Evolutionary conservation across 495 filamentous ascomycete species (phyloP).

Genomic region (Aspergillus avenaceus): DNA sequence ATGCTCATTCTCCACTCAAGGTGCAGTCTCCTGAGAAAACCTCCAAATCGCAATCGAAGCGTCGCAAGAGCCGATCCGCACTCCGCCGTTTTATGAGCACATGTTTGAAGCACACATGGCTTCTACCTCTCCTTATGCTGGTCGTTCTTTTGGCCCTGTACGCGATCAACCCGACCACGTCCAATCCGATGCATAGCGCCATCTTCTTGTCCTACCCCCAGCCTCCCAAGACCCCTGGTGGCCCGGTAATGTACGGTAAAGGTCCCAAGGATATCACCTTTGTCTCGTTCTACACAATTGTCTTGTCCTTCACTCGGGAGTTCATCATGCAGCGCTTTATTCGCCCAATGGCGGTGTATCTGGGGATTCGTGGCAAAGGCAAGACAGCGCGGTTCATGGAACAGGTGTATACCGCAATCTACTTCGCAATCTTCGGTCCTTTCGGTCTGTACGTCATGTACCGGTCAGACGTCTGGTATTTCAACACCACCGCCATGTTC

Average conservation of each 20-base stretch:
- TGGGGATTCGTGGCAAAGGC: slow-evolving; percentile 64
- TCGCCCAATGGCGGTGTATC: slow-evolving; percentile 67
- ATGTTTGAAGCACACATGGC: slow-evolving; percentile 72
- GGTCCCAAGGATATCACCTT: slow-evolving; percentile 80
- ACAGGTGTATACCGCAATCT: slow-evolving; percentile 94
- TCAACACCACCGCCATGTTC: slow-evolving; percentile 89
- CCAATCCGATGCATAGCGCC: slow-evolving; percentile 80
- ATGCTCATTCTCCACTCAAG: slow-evolving; percentile 14
- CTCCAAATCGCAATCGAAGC: slow-evolving; percentile 40
- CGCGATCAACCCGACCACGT: slow-evolving; percentile 69
- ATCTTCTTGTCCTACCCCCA: slow-evolving; percentile 93
- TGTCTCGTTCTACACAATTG: slow-evolving; percentile 83
- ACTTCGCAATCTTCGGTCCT: slow-evolving; percentile 83
- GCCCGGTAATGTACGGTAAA: slow-evolving; percentile 80
- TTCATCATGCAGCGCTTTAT: slow-evolving; percentile 94
- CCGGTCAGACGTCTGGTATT: slow-evolving; percentile 92
- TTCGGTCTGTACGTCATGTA: slow-evolving; percentile 91
- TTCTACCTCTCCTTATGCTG: slow-evolving; percentile 72
- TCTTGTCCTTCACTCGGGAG: slow-evolving; percentile 90
- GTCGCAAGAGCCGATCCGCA: slow-evolving; percentile 52
- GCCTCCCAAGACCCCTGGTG: slow-evolving; percentile 47
- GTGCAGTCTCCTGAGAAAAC: slow-evolving; percentile 29
- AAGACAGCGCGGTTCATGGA: slow-evolving; percentile 97
- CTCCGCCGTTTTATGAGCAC: slow-evolving; percentile 63
- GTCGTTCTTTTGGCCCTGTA: slow-evolving; percentile 62